phyloP scores from a whole-genome alignment of 176 grass and related monocot species.

The Olyra latifolia region DNA sequence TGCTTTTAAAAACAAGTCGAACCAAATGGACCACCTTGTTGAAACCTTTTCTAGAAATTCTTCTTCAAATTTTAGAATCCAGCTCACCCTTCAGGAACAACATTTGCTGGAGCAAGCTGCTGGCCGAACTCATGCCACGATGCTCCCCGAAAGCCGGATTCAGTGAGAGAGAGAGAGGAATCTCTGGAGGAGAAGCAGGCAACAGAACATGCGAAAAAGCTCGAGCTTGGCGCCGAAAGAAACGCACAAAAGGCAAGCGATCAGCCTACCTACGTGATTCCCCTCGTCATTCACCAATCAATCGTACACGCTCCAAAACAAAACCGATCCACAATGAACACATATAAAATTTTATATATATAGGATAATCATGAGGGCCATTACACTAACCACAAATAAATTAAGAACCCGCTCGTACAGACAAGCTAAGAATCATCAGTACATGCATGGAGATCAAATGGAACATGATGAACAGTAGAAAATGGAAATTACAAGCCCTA shows the following conservation, averaged over 20 bases:
- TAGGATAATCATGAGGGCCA: background rate
- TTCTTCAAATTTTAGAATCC: too few relatives aligned
- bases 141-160: background rate
- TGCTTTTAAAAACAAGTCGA: too few relatives aligned
- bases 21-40: too few relatives aligned
- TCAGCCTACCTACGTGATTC: background rate
- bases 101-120: too few relatives aligned
- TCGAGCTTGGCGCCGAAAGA: background rate
- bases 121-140: background rate
- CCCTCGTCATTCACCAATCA: too few relatives aligned
- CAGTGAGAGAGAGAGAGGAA: background rate
- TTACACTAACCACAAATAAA: background rate
- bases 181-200: background rate
- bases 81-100: too few relatives aligned
- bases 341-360: background rate
- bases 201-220: background rate
- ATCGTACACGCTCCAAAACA: background rate
- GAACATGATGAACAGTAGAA: background rate
- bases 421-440: background rate
- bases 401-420: background rate
- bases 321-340: background rate
- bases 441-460: background rate
- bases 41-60: too few relatives aligned
- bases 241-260: background rate
- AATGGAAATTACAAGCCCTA: background rate